Base-by-base conservation (phyloP, 345 rosid species). In the Hirschfeldia incana region DNA sequence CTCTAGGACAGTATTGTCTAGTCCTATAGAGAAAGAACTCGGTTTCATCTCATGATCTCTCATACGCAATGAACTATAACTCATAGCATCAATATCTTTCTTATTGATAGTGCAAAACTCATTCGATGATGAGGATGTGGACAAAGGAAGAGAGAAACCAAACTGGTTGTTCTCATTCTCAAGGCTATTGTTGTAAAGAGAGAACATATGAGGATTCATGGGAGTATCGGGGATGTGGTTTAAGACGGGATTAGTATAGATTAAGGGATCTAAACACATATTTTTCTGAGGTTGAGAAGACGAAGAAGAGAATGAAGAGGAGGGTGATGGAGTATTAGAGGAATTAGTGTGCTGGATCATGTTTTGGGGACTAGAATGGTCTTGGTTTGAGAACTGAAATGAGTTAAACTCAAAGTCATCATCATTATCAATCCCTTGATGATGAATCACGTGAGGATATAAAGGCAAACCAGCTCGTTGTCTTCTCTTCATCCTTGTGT, bases 401-500 rank as follows among this genome's bases (percentile, higher is more conserved):
- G 83, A 74, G 34, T 49, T 6, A 46, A 79, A 67, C 33, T 73
- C 74, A 79, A 78, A 78, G 39, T 78, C 81, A 59, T 33, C n/a
- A 68, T 78, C 17, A 42, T 11, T 9, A 66, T 27, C 67, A 75
- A 16, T 65, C 15, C 42, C 67, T 70, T 69, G 82, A 73, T 74
- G 59, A 0, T 78, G 81, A 42, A 73, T 55, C 42, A 88, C 89
- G 64, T 85, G 87, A 46, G 97, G 93, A 81, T 93, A 89, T 28
- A 91, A 74, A 10, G 97, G 98, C 60, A 89, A 75, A n/a, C 91
- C 89, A 1, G 97, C 89, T 84, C 94, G 74, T 36, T 87, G 93
- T 7, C 88, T 87, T 79, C 97, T 85, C 85, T 91, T 93, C 85
- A 84, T 81, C 66, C 97, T 85, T 0, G 98, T 90, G 71, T 93